Evolutionary conservation across 1,284 basidiomycete species (phyloP).

Genomic region (Puccinia novopanici): DNA sequence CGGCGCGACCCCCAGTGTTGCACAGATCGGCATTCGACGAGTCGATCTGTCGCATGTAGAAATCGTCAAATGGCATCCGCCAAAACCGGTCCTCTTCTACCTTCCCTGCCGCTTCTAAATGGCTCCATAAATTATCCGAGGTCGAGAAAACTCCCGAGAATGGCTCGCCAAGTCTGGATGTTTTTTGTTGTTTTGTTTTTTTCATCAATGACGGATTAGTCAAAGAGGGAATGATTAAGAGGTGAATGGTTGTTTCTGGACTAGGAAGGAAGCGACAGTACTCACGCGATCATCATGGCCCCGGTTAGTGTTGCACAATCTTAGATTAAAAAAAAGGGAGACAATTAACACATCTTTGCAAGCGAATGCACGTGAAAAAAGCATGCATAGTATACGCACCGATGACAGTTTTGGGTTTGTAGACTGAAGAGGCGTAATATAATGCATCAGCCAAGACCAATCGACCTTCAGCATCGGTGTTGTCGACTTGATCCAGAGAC

Average conservation of each 20-base stretch:
- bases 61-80: constrained; percentile 68
- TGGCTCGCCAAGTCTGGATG: constrained; percentile 68
- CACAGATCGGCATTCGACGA: constrained; percentile 77
- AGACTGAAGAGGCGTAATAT: constrained; percentile 76
- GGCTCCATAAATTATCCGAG: constrained; percentile 64
- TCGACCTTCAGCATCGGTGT: constrained; percentile 75
- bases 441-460: constrained; percentile 75
- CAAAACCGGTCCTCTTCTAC: constrained; percentile 68
- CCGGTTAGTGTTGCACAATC: constrained; percentile 73
- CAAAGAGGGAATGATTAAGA: not conserved
- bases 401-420: constrained; percentile 77
- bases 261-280: not conserved
- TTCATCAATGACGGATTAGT: not conserved
- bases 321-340: not conserved
- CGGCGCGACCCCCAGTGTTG: constrained; percentile 73
- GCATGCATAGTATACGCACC: constrained; percentile 63
- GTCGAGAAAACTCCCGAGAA: constrained; percentile 71
- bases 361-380: not conserved
- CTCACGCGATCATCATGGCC: constrained; percentile 55
- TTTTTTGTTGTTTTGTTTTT: not conserved
- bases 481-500: constrained; percentile 32
- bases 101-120: constrained; percentile 71
- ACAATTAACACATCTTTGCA: not conserved
- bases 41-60: constrained; percentile 72
- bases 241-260: not conserved